A percentile compares a stretch with the other conserved stretches of the same genome.
Conservation (phyloP, 768 basidiomycete genomes). For the Amanita fuliginea region DNA sequence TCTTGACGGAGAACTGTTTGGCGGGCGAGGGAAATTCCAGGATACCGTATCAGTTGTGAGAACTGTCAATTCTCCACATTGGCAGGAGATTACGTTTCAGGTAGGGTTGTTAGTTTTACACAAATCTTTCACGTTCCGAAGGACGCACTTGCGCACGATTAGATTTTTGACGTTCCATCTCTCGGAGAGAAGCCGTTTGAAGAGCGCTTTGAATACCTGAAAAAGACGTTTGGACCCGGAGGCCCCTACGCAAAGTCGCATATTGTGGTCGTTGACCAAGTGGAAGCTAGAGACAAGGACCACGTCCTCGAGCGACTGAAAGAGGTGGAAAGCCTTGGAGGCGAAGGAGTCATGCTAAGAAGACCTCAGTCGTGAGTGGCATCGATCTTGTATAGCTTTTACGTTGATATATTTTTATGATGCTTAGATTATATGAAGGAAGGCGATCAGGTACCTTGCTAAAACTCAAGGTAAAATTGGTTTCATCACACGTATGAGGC, state of each 20-base stretch:
- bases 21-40: conserved; percentile 45
- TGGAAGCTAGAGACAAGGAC: conserved; percentile 27
- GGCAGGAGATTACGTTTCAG: conserved; percentile 45
- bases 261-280: conserved; percentile 38
- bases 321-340: conserved; percentile 41
- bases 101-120: conserved; percentile 16
- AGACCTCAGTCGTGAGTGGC: conserved; percentile 34
- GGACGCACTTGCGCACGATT: background rate
- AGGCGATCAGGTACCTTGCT: conserved; percentile 34
- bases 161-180: conserved; percentile 52
- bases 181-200: conserved; percentile 36
- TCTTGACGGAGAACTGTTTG: conserved; percentile 51
- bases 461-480: conserved; percentile 37
- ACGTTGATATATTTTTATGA: background rate
- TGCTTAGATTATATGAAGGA: conserved; percentile 35
- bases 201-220: conserved; percentile 32
- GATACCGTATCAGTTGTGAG: conserved; percentile 51
- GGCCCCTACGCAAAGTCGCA: conserved; percentile 31
- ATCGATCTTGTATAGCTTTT: background rate
- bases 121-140: background rate
- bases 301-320: conserved; percentile 46
- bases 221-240: conserved; percentile 33
- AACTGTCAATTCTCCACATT: conserved; percentile 43
- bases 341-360: conserved; percentile 50
- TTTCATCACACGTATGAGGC: background rate